Evolutionary conservation across 139 green algal species (phyloP).

Genomic region (Chlorella sorokiniana): DNA sequence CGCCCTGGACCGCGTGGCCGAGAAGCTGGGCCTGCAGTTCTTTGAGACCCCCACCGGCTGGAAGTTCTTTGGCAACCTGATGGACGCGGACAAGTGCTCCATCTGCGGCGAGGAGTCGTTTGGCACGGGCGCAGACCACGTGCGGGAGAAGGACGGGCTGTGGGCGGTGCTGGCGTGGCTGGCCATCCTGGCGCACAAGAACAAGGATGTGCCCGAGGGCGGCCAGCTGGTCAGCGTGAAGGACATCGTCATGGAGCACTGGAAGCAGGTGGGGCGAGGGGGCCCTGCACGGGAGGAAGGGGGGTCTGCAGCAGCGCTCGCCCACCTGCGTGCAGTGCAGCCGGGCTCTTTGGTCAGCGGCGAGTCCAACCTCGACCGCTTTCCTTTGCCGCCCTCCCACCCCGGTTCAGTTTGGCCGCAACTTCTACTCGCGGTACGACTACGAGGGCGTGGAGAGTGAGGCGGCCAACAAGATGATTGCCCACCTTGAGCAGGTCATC

Average conservation of each 20-base stretch:
- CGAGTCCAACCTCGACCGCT: background rate
- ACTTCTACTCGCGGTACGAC: constrained; percentile 90
- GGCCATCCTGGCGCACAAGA: constrained; percentile 91
- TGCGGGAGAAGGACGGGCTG: constrained; percentile 97
- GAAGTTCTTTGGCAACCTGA: constrained; percentile 99
- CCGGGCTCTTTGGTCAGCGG: no score
- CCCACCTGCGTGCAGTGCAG: no score
- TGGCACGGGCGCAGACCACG: constrained; percentile 94
- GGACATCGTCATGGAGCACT: constrained; percentile 95
- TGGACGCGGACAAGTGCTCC: constrained; percentile 94
- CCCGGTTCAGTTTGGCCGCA: constrained; percentile 85
- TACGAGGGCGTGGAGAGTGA: constrained; percentile 90
- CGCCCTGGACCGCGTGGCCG: constrained; percentile 94
- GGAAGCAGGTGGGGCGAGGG: constrained; percentile 52
- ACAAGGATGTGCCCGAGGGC: constrained; percentile 84
- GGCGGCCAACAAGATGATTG: constrained; percentile 85
- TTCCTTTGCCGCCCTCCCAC: background rate
- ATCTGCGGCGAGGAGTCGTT: constrained; percentile 99
- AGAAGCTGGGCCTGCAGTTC: constrained; percentile 83
- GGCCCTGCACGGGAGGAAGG: no score
- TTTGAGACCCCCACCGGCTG: constrained; percentile 98
- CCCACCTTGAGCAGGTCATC: constrained; percentile 78
- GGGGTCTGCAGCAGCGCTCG: no score
- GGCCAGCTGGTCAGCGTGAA: constrained; percentile 81
- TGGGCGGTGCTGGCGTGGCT: constrained; percentile 97